Conservation (phyloP, 768 basidiomycete species). For the Tricholoma sp. region DNA sequence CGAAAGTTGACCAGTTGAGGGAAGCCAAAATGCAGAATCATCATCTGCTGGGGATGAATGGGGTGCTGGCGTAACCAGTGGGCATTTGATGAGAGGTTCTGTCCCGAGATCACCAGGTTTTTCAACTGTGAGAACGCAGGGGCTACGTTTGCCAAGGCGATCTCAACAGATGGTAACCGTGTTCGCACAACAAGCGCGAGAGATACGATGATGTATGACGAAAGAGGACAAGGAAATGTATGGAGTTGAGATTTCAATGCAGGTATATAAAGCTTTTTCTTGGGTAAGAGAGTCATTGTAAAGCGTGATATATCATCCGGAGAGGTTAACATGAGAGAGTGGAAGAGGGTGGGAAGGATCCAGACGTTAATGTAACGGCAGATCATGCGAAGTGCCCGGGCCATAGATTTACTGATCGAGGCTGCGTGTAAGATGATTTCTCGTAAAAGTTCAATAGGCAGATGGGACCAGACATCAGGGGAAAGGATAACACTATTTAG, state of each 20-base stretch:
- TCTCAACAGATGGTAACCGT: slow-evolving; percentile 28
- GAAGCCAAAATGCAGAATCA: slow-evolving; percentile 29
- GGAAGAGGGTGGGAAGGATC: slow-evolving; percentile 30
- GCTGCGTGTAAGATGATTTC: slow-evolving; percentile 29
- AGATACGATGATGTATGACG: slow-evolving; percentile 26
- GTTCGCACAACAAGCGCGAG: slow-evolving; percentile 28
- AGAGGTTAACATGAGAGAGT: slow-evolving; percentile 21
- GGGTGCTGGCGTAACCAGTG: slow-evolving; percentile 30
- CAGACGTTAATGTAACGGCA: slow-evolving; percentile 30
- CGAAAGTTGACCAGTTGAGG: slow-evolving; percentile 29
- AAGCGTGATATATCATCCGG: slow-evolving; percentile 24
- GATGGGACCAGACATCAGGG: slow-evolving; percentile 22
- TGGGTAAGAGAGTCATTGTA: slow-evolving; percentile 26
- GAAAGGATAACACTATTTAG: slow-evolving; percentile 8
- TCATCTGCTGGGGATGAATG: slow-evolving; percentile 23
- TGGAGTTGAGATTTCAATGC: slow-evolving; percentile 23
- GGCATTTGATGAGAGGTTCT: slow-evolving; percentile 28
- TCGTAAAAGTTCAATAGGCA: slow-evolving; percentile 29
- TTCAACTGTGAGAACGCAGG: slow-evolving; percentile 26
- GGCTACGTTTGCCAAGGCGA: slow-evolving; percentile 26
- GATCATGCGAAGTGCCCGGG: slow-evolving; percentile 27
- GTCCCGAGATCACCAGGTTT: slow-evolving; percentile 29
- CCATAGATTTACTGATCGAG: slow-evolving; percentile 16
- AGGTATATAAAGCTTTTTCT: slow-evolving; percentile 21
- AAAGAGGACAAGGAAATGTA: slow-evolving; percentile 24